Percentiles rank a stretch among this genome's conserved stretches.
phyloP scores from a whole-genome alignment of 2,329 filamentous ascomycete genomes.

The Ophiosphaerella herpotricha region DNA sequence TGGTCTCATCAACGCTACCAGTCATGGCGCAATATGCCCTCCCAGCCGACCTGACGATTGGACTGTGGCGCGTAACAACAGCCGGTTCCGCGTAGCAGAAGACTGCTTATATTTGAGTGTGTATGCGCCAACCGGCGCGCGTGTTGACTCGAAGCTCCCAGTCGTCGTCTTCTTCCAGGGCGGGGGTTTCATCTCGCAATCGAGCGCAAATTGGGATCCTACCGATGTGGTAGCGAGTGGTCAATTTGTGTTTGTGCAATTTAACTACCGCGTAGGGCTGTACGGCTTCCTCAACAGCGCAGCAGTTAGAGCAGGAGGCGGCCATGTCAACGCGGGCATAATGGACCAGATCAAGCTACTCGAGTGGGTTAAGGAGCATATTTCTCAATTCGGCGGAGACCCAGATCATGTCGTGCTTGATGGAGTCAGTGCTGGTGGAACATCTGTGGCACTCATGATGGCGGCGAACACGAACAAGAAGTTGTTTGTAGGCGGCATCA shows the following conservation, averaged over 20 bases:
- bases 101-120: too few relatives aligned
- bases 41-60: too few relatives aligned
- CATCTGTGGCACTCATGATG: conserved; percentile 30
- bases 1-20: too few relatives aligned
- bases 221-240: conserved; percentile 51
- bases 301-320: conserved; percentile 53
- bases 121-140: too few relatives aligned
- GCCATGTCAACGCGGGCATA: conserved; percentile 39
- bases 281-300: conserved; percentile 72
- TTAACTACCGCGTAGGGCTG: conserved; percentile 77
- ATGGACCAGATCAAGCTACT: conserved; percentile 38
- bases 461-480: conserved; percentile 48
- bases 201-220: too few relatives aligned
- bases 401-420: conserved; percentile 69
- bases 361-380: conserved; percentile 71
- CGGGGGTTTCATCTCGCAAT: too few relatives aligned
- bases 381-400: conserved; percentile 70
- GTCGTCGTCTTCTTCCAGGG: too few relatives aligned
- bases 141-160: too few relatives aligned
- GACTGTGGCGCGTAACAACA: too few relatives aligned
- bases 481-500: conserved; percentile 59
- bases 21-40: too few relatives aligned
- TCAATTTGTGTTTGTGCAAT: conserved; percentile 69
- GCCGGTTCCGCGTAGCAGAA: too few relatives aligned
- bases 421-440: conserved; percentile 70